Base-by-base conservation (phyloP, 352 stramenopile genomes). In the Aphanomyces euteiches region DNA sequence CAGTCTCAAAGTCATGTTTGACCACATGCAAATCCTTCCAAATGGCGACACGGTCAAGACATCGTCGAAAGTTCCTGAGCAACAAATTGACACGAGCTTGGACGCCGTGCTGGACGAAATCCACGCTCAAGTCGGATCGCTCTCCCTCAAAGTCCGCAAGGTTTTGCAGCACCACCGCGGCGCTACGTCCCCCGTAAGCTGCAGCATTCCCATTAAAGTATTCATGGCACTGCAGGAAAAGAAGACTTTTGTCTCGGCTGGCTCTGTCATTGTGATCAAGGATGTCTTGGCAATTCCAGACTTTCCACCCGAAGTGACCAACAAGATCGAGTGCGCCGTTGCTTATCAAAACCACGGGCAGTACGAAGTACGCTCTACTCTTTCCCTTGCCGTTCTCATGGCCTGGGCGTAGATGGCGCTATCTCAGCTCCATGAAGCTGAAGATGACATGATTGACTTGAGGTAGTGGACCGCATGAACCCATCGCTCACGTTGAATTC, bases 261-360 rank as follows among this genome's bases (percentile, higher is more conserved):
- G 40, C 8, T 47, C 59, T 43, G 64, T 70, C 3, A 56, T 70
- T 41, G 64, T 92, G 66, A 89, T 92, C 38, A 77, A 75, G 37
- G 84, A 90, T 40, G 65, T 89, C 53, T 47, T 84, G 1, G 75
- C 82, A 19, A 80, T 84, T 19, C 82, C 84, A 10, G 41, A 67
- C 0, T 61, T 90, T 21, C 72, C 79, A 15, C 10, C 63, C 17
- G 75, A 77, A 15, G 72, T 84, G 7, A 74, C 84, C 38, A 77
- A 83, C 13, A 71, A 81, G 54, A 72, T 92, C 13, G 80, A 89
- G 69, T 77, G 75, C 58, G 78, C 77, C 1, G 70, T 92, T 56
- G 84, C 82, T 28, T 88, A 84, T 57, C 84, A 92, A 63, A 92
- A 90, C 64, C 77, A 75, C 50, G 73, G 65, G 4, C 84, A 90